Evolutionary conservation across 2,329 filamentous ascomycete genomes (phyloP).

Genomic region (Trichoderma oligosporum): DNA sequence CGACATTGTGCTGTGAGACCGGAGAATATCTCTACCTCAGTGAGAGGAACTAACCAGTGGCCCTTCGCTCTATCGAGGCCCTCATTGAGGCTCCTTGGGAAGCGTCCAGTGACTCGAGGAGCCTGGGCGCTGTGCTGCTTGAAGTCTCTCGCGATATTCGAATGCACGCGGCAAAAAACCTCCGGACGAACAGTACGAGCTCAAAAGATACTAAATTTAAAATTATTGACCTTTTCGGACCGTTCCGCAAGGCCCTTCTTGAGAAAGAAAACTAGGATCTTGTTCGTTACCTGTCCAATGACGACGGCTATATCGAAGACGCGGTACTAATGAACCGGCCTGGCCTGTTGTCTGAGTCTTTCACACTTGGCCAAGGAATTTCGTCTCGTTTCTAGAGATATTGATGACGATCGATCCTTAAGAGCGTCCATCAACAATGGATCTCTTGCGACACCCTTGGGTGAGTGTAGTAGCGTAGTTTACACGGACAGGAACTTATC

Average conservation of each 20-base stretch:
- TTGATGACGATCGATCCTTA: slow-evolving; percentile 6
- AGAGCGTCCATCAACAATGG: neutral
- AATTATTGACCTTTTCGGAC: neutral
- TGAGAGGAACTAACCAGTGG: neutral
- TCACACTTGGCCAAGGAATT: neutral
- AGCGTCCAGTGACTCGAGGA: neutral
- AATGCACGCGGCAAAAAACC: neutral
- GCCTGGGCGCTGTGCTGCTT: neutral
- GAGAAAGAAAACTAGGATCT: neutral
- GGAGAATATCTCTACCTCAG: neutral
- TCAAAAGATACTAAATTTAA: neutral
- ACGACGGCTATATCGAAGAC: neutral
- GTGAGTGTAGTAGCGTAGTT: neutral
- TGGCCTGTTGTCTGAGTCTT: neutral
- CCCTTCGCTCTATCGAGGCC: neutral
- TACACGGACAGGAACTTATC: too few relatives aligned
- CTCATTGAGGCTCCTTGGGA: slow-evolving; percentile 8
- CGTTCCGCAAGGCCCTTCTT: neutral
- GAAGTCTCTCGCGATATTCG: neutral
- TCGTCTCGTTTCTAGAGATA: neutral
- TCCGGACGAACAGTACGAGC: neutral
- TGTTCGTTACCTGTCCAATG: neutral
- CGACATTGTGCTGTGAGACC: neutral
- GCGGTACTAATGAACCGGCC: neutral
- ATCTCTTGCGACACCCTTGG: slow-evolving; percentile 1